Evolutionary conservation across 2,329 filamentous ascomycete species (phyloP).

Genomic region (Pseudocercospora cruenta): DNA sequence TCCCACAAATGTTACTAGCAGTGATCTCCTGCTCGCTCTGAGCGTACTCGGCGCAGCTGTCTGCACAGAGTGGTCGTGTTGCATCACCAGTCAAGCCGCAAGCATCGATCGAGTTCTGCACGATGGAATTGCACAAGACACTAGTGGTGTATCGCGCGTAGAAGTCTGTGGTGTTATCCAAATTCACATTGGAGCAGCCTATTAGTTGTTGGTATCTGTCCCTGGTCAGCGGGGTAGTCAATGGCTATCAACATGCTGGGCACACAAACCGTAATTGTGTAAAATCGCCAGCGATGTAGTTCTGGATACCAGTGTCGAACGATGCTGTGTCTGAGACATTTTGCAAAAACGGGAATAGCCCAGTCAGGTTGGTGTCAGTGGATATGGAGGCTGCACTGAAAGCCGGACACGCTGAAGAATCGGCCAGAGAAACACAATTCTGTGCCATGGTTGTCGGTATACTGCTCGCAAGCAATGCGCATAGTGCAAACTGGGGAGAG

Average conservation of each 20-base stretch:
- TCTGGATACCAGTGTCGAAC: constrained; percentile 75
- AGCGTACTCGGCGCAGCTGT: constrained; percentile 84
- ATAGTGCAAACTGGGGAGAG: constrained; percentile 22
- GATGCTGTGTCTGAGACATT: constrained; percentile 74
- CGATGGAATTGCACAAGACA: constrained; percentile 88
- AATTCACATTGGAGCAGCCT: constrained; percentile 77
- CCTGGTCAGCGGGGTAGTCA: constrained; percentile 38
- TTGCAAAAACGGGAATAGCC: constrained; percentile 77
- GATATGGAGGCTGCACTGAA: constrained; percentile 75
- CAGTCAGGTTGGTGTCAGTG: constrained; percentile 60
- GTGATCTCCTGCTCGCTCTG: constrained; percentile 86
- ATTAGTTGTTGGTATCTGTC: constrained; percentile 78
- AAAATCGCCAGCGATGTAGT: constrained; percentile 76
- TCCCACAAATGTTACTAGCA: constrained; percentile 74
- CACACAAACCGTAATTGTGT: constrained; percentile 72
- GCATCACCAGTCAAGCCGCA: constrained; percentile 69
- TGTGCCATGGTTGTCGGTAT: constrained; percentile 42
- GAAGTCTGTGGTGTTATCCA: constrained; percentile 75
- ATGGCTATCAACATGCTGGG: neutral
- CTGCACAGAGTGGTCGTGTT: constrained; percentile 80
- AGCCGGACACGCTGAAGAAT: constrained; percentile 71
- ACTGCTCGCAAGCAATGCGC: constrained; percentile 33
- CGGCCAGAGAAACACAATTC: constrained; percentile 68
- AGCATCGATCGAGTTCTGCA: constrained; percentile 78
- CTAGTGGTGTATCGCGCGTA: constrained; percentile 94